Evolutionary conservation across 768 basidiomycete genomes (phyloP).

Genomic region (Fibroporia radiculosa): DNA sequence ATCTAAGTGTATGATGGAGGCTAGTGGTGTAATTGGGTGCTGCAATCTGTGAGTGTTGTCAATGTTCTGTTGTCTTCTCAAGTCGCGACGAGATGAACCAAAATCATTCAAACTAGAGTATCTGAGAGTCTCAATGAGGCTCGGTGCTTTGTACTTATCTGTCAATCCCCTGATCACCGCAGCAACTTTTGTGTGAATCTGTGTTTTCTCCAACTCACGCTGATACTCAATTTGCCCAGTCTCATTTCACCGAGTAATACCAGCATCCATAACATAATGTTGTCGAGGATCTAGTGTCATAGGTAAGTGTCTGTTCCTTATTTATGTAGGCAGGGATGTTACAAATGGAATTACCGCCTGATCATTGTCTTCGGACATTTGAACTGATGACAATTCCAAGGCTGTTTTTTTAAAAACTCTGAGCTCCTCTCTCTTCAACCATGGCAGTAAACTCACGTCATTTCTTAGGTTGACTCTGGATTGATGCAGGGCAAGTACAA

Average conservation of each 20-base stretch:
- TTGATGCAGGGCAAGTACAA: background rate
- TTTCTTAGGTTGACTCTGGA: background rate
- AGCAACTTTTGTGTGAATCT: background rate
- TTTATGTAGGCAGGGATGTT: slow-evolving; percentile 39
- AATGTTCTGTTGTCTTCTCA: slow-evolving; percentile 8
- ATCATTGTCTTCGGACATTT: slow-evolving; percentile 32
- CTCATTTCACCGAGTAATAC: background rate
- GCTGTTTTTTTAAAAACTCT: slow-evolving; percentile 70
- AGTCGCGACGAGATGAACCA: slow-evolving; percentile 42
- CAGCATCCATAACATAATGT: background rate
- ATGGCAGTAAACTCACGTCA: background rate
- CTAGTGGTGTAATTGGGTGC: background rate
- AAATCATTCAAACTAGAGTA: slow-evolving; percentile 87
- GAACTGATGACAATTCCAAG: slow-evolving; percentile 70
- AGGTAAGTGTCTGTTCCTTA: slow-evolving; percentile 27
- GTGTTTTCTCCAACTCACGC: background rate
- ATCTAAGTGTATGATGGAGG: background rate
- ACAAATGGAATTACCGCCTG: slow-evolving; percentile 85
- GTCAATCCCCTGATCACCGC: slow-evolving; percentile 54
- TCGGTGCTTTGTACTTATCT: slow-evolving; percentile 64
- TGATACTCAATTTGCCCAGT: slow-evolving; percentile 3
- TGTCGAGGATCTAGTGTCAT: background rate
- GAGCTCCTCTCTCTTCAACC: slow-evolving; percentile 25
- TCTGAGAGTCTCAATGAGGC: slow-evolving; percentile 58
- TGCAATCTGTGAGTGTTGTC: slow-evolving; percentile 12